These are phyloP conservation scores for Aspergillus sp. DNA, from an alignment of 2,329 filamentous ascomycete genomes.

Conservation along the genomic window DNA sequence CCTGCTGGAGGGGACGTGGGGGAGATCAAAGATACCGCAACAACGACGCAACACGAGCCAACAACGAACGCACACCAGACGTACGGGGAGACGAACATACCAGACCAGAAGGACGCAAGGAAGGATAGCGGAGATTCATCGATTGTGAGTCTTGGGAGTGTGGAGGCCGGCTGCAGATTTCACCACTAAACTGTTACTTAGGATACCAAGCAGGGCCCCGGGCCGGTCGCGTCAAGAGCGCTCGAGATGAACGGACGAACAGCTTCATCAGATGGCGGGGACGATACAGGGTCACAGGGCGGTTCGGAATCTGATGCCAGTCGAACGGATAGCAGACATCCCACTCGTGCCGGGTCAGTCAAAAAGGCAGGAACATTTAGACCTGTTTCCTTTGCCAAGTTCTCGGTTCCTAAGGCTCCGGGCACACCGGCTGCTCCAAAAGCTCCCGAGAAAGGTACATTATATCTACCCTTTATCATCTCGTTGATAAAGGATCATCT, in stretches of 20 bases:
- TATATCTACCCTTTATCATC: background rate
- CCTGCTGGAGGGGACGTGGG: slow-evolving; percentile 45
- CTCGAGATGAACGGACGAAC: slow-evolving; percentile 34
- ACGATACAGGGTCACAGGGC: slow-evolving; percentile 36
- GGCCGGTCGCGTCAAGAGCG: slow-evolving; percentile 27
- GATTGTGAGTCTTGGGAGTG: slow-evolving; percentile 31
- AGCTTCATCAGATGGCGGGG: slow-evolving; percentile 29
- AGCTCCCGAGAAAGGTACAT: slow-evolving; percentile 47
- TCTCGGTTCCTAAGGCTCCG: slow-evolving; percentile 55
- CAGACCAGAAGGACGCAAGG: slow-evolving; percentile 15
- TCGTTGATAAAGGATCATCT: slow-evolving; percentile 1
- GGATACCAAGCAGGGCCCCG: slow-evolving; percentile 25
- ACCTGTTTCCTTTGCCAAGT: slow-evolving; percentile 59
- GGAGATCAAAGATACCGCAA: slow-evolving; percentile 35
- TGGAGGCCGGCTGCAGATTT: background rate
- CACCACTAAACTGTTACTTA: slow-evolving; percentile 14
- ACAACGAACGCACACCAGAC: slow-evolving; percentile 16
- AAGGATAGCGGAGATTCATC: slow-evolving; percentile 17
- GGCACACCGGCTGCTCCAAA: slow-evolving; percentile 45
- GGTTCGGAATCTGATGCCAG: slow-evolving; percentile 58
- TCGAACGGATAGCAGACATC: slow-evolving; percentile 43
- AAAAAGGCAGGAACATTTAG: slow-evolving; percentile 58
- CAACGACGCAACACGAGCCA: slow-evolving; percentile 21
- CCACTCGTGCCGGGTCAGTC: slow-evolving; percentile 41
- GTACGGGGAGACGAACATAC: slow-evolving; percentile 14